Base-by-base conservation (phyloP, 169 alveolate species). In the Fabrea salina region DNA sequence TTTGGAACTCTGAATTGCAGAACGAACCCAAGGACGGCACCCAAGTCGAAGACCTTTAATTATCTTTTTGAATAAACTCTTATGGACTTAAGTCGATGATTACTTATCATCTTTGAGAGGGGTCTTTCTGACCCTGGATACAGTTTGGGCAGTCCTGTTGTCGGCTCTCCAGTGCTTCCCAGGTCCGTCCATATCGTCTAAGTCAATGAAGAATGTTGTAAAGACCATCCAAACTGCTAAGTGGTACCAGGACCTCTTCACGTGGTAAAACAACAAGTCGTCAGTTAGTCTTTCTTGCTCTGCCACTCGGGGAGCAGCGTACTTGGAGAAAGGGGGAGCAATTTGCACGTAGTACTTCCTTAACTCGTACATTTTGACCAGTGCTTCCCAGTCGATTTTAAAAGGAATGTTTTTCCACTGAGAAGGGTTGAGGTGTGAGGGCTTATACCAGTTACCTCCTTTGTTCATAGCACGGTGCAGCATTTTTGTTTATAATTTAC, bases 1-100 rank as follows among this genome's bases (percentile, higher is more conserved):
- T 97, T 49, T 97, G 99, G 99, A 96, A 98, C 33, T 91, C 98
- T 49, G 99, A 97, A 56, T 11, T 25, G 25, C 25, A 56, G 67
- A 35, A 56, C 16, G 40, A 16, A 35, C 25, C 35, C n/a, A 56
- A 56, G 27, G 79, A 70, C 37, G 79, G 79, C 22, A 70, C 79
- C 13, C 25, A 22, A 16, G 79, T 70, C 11, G 79, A 70, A 50
- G 79, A 70, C 32, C 39, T 70, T 44, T 70, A 64, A 56, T 64
- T 19, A 47, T n/a, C 19, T 47, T 47, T n/a, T n/a, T 47, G 19
- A 25, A 47, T n/a, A 3, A 47, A 16, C 19, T 47, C 19, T n/a
- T n/a, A 47, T 47, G 56, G 56, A 47, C 16, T 47, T 44, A n/a
- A n/a, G n/a, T n/a, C n/a, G n/a, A n/a, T n/a, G n/a, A n/a, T n/a